phyloP scores from a whole-genome alignment of 352 stramenopile genomes.

The Pythium periplocum region DNA sequence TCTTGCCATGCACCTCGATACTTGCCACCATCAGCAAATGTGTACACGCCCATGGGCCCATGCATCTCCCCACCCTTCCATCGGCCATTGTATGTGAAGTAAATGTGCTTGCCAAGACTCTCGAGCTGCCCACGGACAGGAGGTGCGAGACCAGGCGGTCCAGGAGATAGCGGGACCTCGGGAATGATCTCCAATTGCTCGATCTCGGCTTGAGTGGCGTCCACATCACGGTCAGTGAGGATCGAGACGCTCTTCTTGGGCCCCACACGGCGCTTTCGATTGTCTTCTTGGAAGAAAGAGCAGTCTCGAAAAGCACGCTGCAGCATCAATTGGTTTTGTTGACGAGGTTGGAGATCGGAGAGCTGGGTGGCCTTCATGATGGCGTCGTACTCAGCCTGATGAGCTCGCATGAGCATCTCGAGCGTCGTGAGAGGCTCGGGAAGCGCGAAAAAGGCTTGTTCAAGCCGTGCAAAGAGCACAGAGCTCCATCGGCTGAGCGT shows the following conservation, averaged over 20 bases:
- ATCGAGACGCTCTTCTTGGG: conserved; percentile 14
- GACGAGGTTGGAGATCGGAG: conserved; percentile 22
- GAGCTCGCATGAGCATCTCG: conserved; percentile 53
- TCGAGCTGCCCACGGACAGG: conserved; percentile 55
- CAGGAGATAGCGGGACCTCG: conserved; percentile 21
- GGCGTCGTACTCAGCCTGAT: conserved; percentile 37
- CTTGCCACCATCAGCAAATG: conserved; percentile 64
- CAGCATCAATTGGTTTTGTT: conserved; percentile 56
- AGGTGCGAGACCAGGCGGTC: conserved; percentile 52
- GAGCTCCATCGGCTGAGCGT: conserved; percentile 62
- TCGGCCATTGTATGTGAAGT: conserved; percentile 60
- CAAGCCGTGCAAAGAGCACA: conserved; percentile 58
- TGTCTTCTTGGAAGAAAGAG: conserved; percentile 47
- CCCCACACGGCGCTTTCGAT: conserved; percentile 17
- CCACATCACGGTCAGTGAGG: conserved; percentile 34
- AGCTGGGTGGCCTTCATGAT: conserved; percentile 26
- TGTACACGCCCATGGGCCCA: conserved; percentile 52
- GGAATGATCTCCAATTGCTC: conserved; percentile 50
- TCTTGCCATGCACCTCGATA: conserved; percentile 52
- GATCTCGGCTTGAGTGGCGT: conserved; percentile 18
- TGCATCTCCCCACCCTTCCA: conserved; percentile 74
- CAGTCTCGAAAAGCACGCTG: conserved; percentile 62
- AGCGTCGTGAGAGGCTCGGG: conserved; percentile 51
- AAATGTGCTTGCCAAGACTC: conserved; percentile 58
- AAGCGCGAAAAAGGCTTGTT: conserved; percentile 54